Evolutionary conservation across 306 rosid species (phyloP), one percentile per base, ranked within the genome.

Genomic region (Casuarina equisetifolia): DNA sequence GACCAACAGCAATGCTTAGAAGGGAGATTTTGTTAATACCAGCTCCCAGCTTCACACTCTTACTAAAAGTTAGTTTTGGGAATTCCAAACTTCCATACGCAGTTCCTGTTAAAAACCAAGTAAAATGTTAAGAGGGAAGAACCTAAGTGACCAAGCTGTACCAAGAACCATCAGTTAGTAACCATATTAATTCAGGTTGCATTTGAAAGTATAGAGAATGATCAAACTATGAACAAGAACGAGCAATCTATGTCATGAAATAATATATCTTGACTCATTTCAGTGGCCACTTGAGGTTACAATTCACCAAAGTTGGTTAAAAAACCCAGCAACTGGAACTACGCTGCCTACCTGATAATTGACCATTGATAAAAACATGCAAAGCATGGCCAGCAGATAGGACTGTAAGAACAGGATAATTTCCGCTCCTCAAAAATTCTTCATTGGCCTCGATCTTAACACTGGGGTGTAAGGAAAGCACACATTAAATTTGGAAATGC

Each of bases 361-460:
- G 92, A 79, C 89, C 91, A 45, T 95, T 92, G 82, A 92, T 66
- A 62, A 95, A 95, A 82, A 95, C 97, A 83, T 91, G 97, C 84
- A 95, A 80, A 82, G 97, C 97, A 87, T 95, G 99, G 38, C 99
- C 99, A 73, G 97, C 99, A 69, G 99, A 95, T 38, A 88, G 79
- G 71, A 91, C 84, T 0, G 97, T 88, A 76, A 95, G 93, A 80
- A 82, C 79, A 50, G 97, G 99, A 82, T 82, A 72, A 44, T 84
- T 88, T 83, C 97, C 91, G 10, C 78, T 92, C 82, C 85, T 87
- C 80, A 95, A 87, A 63, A 89, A 92, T 69, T 82, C 89, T 84
- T 95, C 98, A 13, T 82, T 86, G 70, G 89, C n/a, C 64, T 85
- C 89, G 77, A 95, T 86, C 82, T 82, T 86, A 9, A 95, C 92